A percentile compares a stretch with the other conserved stretches of the same genome.
Conservation (phyloP, 108 stramenopile species). For the Nitzschia sp. region DNA sequence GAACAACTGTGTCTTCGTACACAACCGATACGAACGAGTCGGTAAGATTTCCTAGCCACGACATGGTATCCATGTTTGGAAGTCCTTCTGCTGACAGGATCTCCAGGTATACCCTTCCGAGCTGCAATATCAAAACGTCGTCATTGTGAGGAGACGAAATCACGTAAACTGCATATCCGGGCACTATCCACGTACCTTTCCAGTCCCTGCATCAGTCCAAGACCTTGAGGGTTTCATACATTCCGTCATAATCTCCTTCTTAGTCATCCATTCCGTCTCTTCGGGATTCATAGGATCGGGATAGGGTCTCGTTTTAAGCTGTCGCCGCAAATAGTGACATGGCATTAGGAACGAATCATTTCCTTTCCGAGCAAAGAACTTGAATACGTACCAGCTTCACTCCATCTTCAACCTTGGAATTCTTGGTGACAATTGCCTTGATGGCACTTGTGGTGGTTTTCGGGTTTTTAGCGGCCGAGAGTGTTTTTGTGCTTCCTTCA, state of each 20-base stretch:
- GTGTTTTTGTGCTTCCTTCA: constrained; percentile 17
- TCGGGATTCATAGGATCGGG: constrained; percentile 64
- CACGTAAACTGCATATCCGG: too few species aligned
- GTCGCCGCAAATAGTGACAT: not conserved
- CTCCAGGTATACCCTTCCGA: constrained; percentile 71
- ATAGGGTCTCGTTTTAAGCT: constrained; percentile 52
- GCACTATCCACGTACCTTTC: constrained; percentile 16
- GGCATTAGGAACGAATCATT: not conserved
- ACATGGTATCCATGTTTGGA: constrained; percentile 68
- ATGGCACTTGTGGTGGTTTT: constrained; percentile 29
- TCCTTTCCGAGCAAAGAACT: not conserved
- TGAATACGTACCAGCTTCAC: constrained; percentile 19
- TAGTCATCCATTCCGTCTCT: constrained; percentile 71
- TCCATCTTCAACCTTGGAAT: constrained; percentile 37
- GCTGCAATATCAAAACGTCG: constrained; percentile 1
- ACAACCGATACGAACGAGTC: constrained; percentile 73
- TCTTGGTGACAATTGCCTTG: constrained; percentile 40
- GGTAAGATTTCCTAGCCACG: constrained; percentile 62
- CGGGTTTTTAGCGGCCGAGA: constrained; percentile 23
- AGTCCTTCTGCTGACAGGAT: constrained; percentile 65
- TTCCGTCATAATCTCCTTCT: constrained; percentile 50
- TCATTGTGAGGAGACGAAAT: not conserved
- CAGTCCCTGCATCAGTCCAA: constrained; percentile 73
- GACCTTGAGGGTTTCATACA: constrained; percentile 43
- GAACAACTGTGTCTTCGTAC: constrained; percentile 54